These are phyloP conservation scores for Linderina pennispora DNA, from an alignment of 192 early-diverging fungal species.

Conservation along the genomic window DNA sequence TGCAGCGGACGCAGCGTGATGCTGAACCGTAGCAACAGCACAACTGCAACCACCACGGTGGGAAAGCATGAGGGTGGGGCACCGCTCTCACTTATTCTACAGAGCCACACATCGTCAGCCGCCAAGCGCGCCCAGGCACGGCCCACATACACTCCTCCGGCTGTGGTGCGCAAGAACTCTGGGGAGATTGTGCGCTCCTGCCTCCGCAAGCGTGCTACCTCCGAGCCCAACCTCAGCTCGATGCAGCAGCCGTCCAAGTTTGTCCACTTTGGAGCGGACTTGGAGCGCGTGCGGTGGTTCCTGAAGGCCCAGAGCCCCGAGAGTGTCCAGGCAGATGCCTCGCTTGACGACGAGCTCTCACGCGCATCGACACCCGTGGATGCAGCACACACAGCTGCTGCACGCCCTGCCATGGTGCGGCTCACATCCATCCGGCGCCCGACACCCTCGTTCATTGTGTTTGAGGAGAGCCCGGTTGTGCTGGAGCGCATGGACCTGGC, in stretches of 20 bases:
- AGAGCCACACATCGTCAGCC: no score
- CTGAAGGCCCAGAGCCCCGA: constrained; percentile 61
- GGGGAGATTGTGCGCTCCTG: constrained; percentile 46
- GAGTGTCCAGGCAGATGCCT: constrained; percentile 41
- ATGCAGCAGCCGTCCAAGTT: constrained; percentile 47
- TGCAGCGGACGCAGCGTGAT: neutral
- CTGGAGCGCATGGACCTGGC: constrained; percentile 53
- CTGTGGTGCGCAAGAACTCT: constrained; percentile 37
- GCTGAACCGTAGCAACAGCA: neutral
- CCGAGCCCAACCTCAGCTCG: neutral
- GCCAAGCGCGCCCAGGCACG: constrained; percentile 3
- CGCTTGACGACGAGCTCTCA: constrained; percentile 18
- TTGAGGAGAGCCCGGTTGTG: constrained; percentile 46
- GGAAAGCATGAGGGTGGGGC: neutral
- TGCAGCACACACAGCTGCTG: neutral
- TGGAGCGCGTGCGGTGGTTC: constrained; percentile 67
- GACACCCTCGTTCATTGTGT: constrained; percentile 33
- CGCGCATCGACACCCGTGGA: neutral
- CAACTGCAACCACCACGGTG: neutral
- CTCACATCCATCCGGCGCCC: constrained; percentile 37
- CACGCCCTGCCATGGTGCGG: constrained; percentile 18
- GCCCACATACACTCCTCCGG: constrained; percentile 17
- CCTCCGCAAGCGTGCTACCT: constrained; percentile 26
- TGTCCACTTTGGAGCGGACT: constrained; percentile 62
- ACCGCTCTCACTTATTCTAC: constrained; percentile 1